A percentile compares a stretch with the other conserved stretches of the same genome.
Conservation (phyloP, 768 basidiomycete species). For the Mrakia frigida region DNA sequence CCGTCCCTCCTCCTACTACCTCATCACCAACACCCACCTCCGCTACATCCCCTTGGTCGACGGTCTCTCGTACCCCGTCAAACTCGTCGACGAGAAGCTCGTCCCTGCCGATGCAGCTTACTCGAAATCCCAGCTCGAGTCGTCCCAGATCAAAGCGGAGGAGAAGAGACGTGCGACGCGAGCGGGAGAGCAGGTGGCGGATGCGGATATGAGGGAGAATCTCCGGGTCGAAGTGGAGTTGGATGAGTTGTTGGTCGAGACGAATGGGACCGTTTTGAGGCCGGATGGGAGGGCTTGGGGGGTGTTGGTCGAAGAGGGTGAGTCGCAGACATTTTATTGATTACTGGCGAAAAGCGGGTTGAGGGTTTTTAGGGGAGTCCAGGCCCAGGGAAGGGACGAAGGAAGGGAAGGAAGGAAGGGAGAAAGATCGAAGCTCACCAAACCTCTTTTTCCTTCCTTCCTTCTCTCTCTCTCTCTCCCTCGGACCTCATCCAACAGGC, state of each 20-base stretch:
- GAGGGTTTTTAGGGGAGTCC: neutral
- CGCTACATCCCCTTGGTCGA: conserved; percentile 7
- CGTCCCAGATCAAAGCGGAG: neutral
- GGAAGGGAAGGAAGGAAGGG: neutral
- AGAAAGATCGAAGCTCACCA: neutral
- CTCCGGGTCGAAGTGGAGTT: neutral
- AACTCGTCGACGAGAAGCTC: conserved; percentile 2
- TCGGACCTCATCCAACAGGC: neutral
- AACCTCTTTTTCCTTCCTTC: neutral
- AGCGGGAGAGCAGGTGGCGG: conserved; percentile 21
- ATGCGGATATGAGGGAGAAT: neutral
- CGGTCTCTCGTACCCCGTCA: conserved; percentile 1
- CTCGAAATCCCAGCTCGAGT: neutral
- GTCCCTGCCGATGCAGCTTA: conserved; percentile 25
- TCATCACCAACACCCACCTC: conserved; percentile 20
- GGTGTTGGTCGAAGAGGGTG: conserved; percentile 6
- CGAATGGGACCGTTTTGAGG: neutral
- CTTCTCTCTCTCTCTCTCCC: neutral
- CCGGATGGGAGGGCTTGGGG: conserved; percentile 27
- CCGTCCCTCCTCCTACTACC: conserved; percentile 26
- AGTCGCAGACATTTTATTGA: neutral
- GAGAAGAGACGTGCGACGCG: conserved; percentile 8
- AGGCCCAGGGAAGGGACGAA: neutral
- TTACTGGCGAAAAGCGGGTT: too few relatives aligned
- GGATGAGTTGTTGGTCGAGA: neutral